phyloP scores from a whole-genome alignment of 2,329 filamentous ascomycete species.

The Fulvia fulva region DNA sequence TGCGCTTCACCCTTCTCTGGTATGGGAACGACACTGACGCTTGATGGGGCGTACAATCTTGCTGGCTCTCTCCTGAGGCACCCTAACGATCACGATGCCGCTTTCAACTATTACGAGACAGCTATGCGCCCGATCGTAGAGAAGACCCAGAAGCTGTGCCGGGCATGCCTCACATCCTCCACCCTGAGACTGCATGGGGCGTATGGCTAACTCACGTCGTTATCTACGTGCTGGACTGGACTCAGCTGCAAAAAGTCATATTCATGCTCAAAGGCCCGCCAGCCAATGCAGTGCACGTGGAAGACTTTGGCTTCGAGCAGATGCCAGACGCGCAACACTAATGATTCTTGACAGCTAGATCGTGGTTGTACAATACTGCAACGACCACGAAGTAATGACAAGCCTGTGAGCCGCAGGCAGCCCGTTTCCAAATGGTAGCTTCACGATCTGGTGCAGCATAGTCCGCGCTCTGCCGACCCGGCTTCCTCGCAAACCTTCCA shows the following conservation, averaged over 20 bases:
- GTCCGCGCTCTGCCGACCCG: no score
- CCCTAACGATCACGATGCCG: constrained; percentile 19
- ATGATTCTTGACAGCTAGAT: not conserved
- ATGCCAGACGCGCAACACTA: constrained; percentile 11
- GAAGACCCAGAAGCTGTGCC: constrained; percentile 26
- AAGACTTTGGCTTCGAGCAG: constrained; percentile 28
- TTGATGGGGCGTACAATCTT: constrained; percentile 34
- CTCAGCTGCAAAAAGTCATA: constrained; percentile 16
- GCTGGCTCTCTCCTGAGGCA: constrained; percentile 27
- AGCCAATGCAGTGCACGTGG: constrained; percentile 23
- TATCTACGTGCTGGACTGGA: constrained; percentile 11
- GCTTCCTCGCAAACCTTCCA: no score
- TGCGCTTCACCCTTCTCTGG: constrained; percentile 32
- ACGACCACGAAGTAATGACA: no score
- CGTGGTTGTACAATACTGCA: no score
- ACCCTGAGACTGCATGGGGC: constrained; percentile 25
- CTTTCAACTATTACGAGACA: constrained; percentile 25
- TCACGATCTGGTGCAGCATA: no score
- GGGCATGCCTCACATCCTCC: constrained; percentile 21
- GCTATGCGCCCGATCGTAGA: constrained; percentile 25
- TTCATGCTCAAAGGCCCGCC: constrained; percentile 20
- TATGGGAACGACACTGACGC: constrained; percentile 34
- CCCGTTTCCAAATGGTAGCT: no score
- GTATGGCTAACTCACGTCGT: constrained; percentile 16
- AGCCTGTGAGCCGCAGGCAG: no score